Base-by-base conservation (phyloP, 208 protist species). In the Trypanosomatidae sp. region DNA sequence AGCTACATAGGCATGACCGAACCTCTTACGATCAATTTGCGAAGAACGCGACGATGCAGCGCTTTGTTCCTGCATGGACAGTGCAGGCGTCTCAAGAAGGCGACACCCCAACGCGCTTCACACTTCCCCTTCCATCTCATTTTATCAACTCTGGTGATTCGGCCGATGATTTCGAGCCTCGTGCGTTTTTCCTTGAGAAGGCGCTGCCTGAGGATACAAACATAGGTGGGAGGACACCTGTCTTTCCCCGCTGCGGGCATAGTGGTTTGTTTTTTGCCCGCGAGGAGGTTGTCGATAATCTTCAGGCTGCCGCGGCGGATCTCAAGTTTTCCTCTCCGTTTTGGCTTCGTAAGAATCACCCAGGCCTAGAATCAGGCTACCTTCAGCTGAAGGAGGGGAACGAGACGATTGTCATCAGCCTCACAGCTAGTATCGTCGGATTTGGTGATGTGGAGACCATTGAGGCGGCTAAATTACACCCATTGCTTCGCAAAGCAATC, bases 241-340 rank as follows among this genome's bases (percentile, higher is more conserved):
- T 1, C 49, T 12, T 60, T 9, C 93, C 93, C 12, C 87, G 93
- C 56, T 95, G 91, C 69, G 93, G 90, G 7, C 74, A 82, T 56
- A 91, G 82, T 25, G 93, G 93, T 0, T 71, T 95, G 5, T 97
- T 97, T 52, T 97, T 91, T 77, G 82, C 84, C 0, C 74, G 91
- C 10, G 93, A 97, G 72, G 91, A 97, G 59, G 87, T 97, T 39
- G 83, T 97, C 10, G 93, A 97, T 74, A 97, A 97, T 62, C 81
- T 97, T 74, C 82, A 89, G 68, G 90, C 91, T 15, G 93, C 93
- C 1, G 87, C 91, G 1, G 59, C 66, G 15, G 90, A 95, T 52
- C 60, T 95, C 0, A 74, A 80, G 10, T 97, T 95, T 72, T 82
- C 78, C 1, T 95, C 91, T 7, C 93, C 90, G 17, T 97, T 97